Evolutionary conservation across 208 protist species (phyloP).

Genomic region (Wallacemonas rigidus): DNA sequence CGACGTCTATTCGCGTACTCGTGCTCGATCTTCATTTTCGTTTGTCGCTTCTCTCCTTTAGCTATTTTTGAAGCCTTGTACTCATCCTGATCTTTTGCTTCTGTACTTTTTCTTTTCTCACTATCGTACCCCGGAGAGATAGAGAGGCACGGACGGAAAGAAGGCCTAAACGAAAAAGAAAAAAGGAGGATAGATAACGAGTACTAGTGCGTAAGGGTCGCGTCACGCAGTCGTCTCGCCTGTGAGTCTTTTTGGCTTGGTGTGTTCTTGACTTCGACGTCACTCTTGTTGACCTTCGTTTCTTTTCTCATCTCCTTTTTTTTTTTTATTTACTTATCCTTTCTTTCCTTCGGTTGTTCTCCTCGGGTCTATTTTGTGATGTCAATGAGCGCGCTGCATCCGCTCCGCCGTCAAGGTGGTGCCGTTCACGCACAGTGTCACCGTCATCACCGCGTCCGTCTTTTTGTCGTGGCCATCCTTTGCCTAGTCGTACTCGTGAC

Average conservation of each 20-base stretch:
- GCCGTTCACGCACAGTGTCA: background rate
- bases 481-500: conserved; percentile 5
- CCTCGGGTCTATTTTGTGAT: too few species aligned
- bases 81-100: background rate
- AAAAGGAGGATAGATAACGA: background rate
- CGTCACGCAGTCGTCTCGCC: too few species aligned
- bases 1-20: too few species aligned
- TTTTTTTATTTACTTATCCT: conserved; percentile 7
- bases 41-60: conserved; percentile 12
- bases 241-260: background rate
- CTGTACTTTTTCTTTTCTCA: background rate
- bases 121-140: background rate
- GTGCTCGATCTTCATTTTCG: background rate
- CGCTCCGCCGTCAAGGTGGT: too few species aligned
- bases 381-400: too few species aligned
- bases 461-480: background rate
- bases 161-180: background rate
- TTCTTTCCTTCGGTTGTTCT: background rate
- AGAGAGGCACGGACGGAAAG: background rate
- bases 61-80: background rate
- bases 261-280: background rate
- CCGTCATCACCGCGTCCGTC: background rate
- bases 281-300: conserved; percentile 1
- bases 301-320: conserved; percentile 11
- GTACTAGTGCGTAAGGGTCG: too few species aligned